These are phyloP conservation scores for Daldinia caldariorum DNA, from an alignment of 495 filamentous ascomycete genomes.

Conservation along the genomic window DNA sequence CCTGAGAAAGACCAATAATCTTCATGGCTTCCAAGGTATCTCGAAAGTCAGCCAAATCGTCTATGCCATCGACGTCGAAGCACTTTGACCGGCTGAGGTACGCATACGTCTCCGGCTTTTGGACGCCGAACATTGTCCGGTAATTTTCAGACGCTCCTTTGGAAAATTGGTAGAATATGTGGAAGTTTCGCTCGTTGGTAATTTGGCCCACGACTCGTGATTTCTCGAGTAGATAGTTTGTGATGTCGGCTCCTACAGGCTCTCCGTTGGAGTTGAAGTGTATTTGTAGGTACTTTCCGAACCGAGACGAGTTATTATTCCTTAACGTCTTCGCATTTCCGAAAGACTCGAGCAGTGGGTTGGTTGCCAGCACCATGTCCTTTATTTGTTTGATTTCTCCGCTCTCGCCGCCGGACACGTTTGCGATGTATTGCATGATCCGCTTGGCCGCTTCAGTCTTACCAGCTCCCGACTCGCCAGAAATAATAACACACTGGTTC, in stretches of 20 bases:
- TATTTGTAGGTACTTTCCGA: slow-evolving; percentile 97
- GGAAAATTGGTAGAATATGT: slow-evolving; percentile 99
- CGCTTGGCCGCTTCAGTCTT: slow-evolving; percentile 99
- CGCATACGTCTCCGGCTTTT: slow-evolving; percentile 90
- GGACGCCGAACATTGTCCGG: slow-evolving; percentile 84
- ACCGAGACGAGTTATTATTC: slow-evolving; percentile 98
- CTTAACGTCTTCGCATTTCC: slow-evolving; percentile 97
- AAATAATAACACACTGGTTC: slow-evolving; percentile 99
- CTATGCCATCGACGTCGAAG: slow-evolving; percentile 90
- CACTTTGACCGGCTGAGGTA: slow-evolving; percentile 96
- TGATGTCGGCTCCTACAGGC: slow-evolving; percentile 96
- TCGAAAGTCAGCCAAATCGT: slow-evolving; percentile 88
- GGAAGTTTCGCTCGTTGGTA: slow-evolving; percentile 94
- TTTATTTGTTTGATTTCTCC: slow-evolving; percentile 97
- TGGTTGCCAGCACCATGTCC: slow-evolving; percentile 98
- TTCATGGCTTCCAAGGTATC: slow-evolving; percentile 96
- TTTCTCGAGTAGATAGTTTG: slow-evolving; percentile 97
- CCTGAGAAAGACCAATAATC: slow-evolving; percentile 86
- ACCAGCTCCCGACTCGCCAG: slow-evolving; percentile 96
- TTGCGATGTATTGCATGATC: slow-evolving; percentile 99
- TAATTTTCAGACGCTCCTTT: slow-evolving; percentile 91
- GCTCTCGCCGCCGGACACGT: slow-evolving; percentile 86
- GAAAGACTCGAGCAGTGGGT: slow-evolving; percentile 96
- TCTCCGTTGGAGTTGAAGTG: slow-evolving; percentile 95
- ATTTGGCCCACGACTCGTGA: slow-evolving; percentile 96